These are phyloP conservation scores for Geosmithia flava DNA, from an alignment of 2,329 filamentous ascomycete species.

Conservation along the genomic window DNA sequence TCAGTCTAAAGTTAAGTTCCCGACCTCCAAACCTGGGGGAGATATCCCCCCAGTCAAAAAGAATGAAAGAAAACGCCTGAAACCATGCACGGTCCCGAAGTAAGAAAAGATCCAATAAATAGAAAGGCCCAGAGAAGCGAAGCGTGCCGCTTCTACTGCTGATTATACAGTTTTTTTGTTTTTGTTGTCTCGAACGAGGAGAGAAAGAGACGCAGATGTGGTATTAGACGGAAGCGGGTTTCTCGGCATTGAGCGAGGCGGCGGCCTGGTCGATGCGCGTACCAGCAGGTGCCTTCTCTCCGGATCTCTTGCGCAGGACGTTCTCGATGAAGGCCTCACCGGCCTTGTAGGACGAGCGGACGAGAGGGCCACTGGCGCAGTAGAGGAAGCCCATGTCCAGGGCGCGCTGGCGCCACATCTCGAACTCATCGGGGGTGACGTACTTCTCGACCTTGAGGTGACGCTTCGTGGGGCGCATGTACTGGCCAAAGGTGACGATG, in stretches of 20 bases:
- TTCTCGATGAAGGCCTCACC: constrained; percentile 99
- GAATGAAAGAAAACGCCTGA: not conserved
- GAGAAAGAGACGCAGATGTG: not conserved
- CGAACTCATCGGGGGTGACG: constrained; percentile 81
- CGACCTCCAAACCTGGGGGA: not conserved
- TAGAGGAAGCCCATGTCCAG: constrained; percentile 95
- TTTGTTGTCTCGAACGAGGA: not conserved
- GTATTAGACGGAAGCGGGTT: constrained; percentile 2
- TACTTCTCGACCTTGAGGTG: constrained; percentile 97
- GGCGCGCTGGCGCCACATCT: constrained; percentile 80
- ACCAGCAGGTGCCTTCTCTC: constrained; percentile 21
- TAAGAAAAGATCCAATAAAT: not conserved
- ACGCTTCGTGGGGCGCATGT: constrained; percentile 97
- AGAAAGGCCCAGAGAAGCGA: not conserved
- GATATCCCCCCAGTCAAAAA: not conserved
- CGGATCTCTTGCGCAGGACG: constrained; percentile 72
- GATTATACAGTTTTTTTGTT: not conserved
- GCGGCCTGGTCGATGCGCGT: constrained; percentile 24
- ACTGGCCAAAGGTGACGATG: constrained; percentile 98
- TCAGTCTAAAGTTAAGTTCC: constrained; percentile 1
- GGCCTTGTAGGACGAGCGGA: constrained; percentile 93
- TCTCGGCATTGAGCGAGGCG: constrained; percentile 19
- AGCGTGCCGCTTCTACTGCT: not conserved
- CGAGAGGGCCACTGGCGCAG: constrained; percentile 84
- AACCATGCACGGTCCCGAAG: not conserved